These are phyloP conservation scores for Hyaloscypha finlandica DNA, from an alignment of 495 filamentous ascomycete species.

Conservation along the genomic window DNA sequence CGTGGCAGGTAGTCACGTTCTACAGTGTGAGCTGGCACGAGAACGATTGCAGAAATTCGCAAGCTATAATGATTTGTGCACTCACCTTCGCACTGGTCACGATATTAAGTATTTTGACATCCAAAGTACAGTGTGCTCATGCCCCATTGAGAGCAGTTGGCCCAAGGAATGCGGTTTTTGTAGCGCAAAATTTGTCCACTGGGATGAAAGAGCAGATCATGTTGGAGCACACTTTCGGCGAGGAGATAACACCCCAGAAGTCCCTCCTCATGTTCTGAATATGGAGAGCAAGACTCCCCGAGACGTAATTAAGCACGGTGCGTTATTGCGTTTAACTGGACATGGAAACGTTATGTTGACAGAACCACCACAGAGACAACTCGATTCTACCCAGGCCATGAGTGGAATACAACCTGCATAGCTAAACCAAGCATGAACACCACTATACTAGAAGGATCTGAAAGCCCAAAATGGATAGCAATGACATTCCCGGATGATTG, in stretches of 20 bases:
- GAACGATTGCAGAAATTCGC: conserved; percentile 2
- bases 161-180: conserved; percentile 9
- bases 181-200: conserved; percentile 2
- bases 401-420: conserved; percentile 8
- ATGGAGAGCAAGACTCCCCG: not conserved
- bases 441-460: not conserved
- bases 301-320: not conserved
- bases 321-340: conserved; percentile 2
- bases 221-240: conserved; percentile 8
- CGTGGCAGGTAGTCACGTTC: conserved; percentile 9
- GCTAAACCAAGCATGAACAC: not conserved
- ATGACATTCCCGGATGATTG: conserved; percentile 6
- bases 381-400: conserved; percentile 1
- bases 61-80: conserved; percentile 3
- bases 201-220: conserved; percentile 7
- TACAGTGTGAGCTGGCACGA: conserved; percentile 11
- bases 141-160: conserved; percentile 2
- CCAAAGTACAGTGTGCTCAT: not conserved
- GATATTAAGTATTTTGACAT: conserved; percentile 8
- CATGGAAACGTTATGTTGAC: not conserved
- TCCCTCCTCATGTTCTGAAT: not conserved
- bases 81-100: conserved; percentile 4
- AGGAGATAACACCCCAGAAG: conserved; percentile 1
- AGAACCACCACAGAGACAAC: conserved; percentile 2
- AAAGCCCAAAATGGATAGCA: not conserved